These are phyloP conservation scores for Elaeis guineensis DNA, from an alignment of 176 grass and related monocot species.

Conservation along the genomic window DNA sequence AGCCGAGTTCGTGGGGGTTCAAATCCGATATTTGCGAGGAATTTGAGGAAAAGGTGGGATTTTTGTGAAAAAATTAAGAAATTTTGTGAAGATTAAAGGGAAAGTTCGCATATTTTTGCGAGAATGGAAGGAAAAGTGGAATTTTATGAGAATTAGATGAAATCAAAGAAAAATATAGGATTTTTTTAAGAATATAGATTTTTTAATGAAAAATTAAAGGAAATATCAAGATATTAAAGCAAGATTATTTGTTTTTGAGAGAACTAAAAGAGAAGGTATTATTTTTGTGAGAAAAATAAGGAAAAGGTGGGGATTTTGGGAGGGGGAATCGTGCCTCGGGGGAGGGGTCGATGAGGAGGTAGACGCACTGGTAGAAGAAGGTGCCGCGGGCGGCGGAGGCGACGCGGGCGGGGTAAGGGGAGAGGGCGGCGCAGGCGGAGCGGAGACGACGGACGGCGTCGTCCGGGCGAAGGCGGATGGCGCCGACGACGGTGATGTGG, in stretches of 20 bases:
- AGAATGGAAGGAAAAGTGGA: too few species aligned
- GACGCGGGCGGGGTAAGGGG: conserved; percentile 52
- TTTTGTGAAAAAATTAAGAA: too few species aligned
- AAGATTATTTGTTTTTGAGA: too few species aligned
- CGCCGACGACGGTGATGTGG: conserved; percentile 79
- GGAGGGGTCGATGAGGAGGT: conserved; percentile 67
- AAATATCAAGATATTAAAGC: too few species aligned
- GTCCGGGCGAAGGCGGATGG: conserved; percentile 36
- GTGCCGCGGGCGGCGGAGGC: conserved; percentile 35
- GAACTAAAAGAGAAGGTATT: background rate
- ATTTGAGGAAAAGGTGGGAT: too few species aligned
- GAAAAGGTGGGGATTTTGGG: background rate
- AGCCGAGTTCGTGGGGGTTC: background rate
- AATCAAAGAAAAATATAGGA: too few species aligned
- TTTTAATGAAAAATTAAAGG: too few species aligned
- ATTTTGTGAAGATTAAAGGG: too few species aligned
- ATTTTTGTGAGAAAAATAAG: background rate
- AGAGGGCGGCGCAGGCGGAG: conserved; percentile 28
- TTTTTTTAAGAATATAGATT: too few species aligned
- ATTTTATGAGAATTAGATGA: too few species aligned
- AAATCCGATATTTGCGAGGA: too few species aligned
- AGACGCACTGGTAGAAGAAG: conserved; percentile 95
- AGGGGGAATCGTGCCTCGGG: conserved; percentile 35
- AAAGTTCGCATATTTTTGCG: too few species aligned
- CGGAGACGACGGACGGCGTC: conserved; percentile 45